Evolutionary conservation across 1,284 basidiomycete genomes (phyloP), one percentile per base, ranked within the genome.

Genomic region (Cutaneotrichosporon cutaneum): DNA sequence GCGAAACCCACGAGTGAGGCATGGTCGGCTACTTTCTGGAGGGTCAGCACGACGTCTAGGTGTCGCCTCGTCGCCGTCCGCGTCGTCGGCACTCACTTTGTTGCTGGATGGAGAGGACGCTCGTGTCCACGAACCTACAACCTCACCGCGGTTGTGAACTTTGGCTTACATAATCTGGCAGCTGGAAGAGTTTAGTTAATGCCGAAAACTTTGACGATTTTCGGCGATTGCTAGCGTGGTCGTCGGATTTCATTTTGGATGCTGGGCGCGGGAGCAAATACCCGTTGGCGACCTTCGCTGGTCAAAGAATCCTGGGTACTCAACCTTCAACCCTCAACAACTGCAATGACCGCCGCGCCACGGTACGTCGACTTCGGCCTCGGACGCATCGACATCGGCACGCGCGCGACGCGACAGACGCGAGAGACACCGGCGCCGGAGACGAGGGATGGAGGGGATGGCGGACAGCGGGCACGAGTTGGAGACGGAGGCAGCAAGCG

Each of bases 1-100:
- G 47, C 47, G 47, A 48, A 26, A 48, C 47, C 14, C 21, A 48
- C 47, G 48, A 51, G 48, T 98, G 92, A 85, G 95, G 94, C 94
- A 97, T 98, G 81, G 87, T 85, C 77, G 82, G 67, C 47, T 24
- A 48, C 47, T 50, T 83, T 87, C 53, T 54, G 21, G n/a, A 21
- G 35, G 60, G 56, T 50, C 32, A 52, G 24, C 4, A 33, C 13
- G 13, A 6, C 32, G 27, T 26, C 48, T 52, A n/a, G 30, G 18
- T 21, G 50, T 33, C 32, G 16, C 5, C 11, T 48, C 47, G 48
- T 51, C 48, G 48, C 11, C 27, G 48, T 27, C 27, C 16, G 14
- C 48, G 48, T 14, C 48, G 48, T 16, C 22, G 24, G 26, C 18
- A 51, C 52, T 53, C 52, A 53, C 52, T 36, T 53, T 33, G 32